Base-by-base conservation (phyloP, 164 flowering plant genomes). In the Cinnamomum chago region DNA sequence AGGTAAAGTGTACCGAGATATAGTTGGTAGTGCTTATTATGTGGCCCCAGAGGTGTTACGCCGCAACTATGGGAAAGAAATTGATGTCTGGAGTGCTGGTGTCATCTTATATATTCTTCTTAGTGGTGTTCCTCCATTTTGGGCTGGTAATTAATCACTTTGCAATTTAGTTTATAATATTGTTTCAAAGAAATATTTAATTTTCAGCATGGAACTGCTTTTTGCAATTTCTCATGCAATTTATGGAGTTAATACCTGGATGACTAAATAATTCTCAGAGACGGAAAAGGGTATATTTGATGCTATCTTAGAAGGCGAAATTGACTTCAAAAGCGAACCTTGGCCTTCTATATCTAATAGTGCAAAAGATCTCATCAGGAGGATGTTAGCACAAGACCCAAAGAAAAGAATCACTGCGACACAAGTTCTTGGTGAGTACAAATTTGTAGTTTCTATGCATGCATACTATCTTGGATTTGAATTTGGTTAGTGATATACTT, bases 81-180 rank as follows among this genome's bases (percentile, higher is more conserved):
- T 86, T 5, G 98, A 93, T 79, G 90, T 93, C 20, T 93, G 97
- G 98, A 93, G 97, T 85, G 94, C 97, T 68, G 97, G 97, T 64
- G 89, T 93, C 76, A 93, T 93, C 52, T 73, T 93, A 20, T 93
- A 91, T 79, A 87, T 93, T 76, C 95, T 93, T 79, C 78, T 93
- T n/a, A 67, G 91, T 77, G 97, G 97, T 25, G 83, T 77, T 27
- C 96, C 97, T 78, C 98, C 98, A 50, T 93, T 93, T 78, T 91
- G 92, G 92, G 98, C 85, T 51, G 98, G 96, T 93, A 84, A 62
- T 76, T 5, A 60, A 30, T 28, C 28, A 22, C 28, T 20, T 74
- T 58, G 5, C 24, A 50, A 6, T 55, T 28, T 12, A 20, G 1
- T 15, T 60, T 52, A 28, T 40, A 9, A 6, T 35, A 5, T 40